phyloP scores from a whole-genome alignment of 345 rosid species.

The Syzygium aqueum region DNA sequence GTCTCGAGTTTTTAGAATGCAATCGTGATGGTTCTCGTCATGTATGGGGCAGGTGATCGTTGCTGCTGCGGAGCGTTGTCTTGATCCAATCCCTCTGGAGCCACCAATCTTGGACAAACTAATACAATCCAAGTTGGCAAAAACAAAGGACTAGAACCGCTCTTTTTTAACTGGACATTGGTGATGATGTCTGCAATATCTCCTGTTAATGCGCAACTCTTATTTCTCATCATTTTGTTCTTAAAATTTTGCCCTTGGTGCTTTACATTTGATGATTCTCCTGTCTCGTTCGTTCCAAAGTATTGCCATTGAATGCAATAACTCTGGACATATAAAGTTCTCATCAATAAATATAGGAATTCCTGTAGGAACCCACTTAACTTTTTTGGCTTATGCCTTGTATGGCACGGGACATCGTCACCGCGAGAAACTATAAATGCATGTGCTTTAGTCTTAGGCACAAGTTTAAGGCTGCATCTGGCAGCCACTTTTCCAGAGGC shows the following conservation, averaged over 20 bases:
- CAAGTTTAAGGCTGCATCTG: not conserved
- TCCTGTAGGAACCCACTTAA: not conserved
- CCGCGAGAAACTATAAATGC: not conserved
- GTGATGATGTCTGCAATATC: not conserved
- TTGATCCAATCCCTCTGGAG: slow-evolving; percentile 84
- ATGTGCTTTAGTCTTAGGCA: not conserved
- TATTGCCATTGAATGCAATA: not conserved
- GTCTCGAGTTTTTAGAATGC: not conserved
- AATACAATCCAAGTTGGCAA: slow-evolving; percentile 74
- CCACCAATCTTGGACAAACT: slow-evolving; percentile 93
- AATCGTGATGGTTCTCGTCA: not conserved
- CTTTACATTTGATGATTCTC: not conserved
- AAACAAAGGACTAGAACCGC: slow-evolving; percentile 36
- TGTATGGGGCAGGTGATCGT: slow-evolving; percentile 65
- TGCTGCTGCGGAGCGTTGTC: slow-evolving; percentile 90
- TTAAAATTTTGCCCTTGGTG: not conserved
- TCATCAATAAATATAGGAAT: not conserved
- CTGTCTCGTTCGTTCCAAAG: not conserved
- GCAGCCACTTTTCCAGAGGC: not conserved
- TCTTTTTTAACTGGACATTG: not conserved
- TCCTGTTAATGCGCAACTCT: not conserved
- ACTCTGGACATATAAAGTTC: not conserved
- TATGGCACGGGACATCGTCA: not conserved
- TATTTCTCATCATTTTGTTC: not conserved
- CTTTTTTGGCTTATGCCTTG: not conserved